Evolutionary conservation across 129 eudicot genomes (phyloP).

Genomic region (Artemisia argyi): DNA sequence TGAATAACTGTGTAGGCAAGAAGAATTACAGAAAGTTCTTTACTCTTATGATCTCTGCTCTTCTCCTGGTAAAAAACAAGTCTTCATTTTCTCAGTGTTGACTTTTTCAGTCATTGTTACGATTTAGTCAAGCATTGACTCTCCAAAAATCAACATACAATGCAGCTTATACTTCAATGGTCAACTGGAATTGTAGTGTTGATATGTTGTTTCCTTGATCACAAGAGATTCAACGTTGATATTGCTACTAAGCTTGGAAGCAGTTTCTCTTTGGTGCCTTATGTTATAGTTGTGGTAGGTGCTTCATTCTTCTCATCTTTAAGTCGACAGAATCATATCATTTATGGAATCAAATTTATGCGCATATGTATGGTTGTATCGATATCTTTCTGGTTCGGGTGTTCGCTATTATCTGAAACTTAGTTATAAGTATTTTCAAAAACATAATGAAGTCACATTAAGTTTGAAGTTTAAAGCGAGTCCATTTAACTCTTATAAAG

Average conservation of each 20-base stretch:
- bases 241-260: conserved; percentile 87
- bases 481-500: background rate
- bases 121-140: conserved; percentile 37
- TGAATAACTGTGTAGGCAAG: conserved; percentile 97
- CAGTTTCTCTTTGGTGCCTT: conserved; percentile 90
- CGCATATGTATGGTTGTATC: background rate
- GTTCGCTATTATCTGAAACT: background rate
- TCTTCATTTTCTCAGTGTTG: conserved; percentile 10
- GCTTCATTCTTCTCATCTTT: background rate
- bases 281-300: conserved; percentile 90
- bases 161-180: conserved; percentile 99
- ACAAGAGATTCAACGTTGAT: conserved; percentile 54
- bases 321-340: conserved; percentile 1
- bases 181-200: conserved; percentile 95
- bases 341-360: conserved; percentile 8
- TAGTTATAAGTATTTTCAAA: background rate
- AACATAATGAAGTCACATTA: background rate
- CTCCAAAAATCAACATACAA: conserved; percentile 20
- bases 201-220: conserved; percentile 84
- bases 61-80: conserved; percentile 73
- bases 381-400: background rate
- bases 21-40: conserved; percentile 87
- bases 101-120: conserved; percentile 27
- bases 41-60: conserved; percentile 88
- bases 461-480: background rate